Conservation (phyloP, 106 monocot genomes). For the Phalaenopsis aphrodite region DNA sequence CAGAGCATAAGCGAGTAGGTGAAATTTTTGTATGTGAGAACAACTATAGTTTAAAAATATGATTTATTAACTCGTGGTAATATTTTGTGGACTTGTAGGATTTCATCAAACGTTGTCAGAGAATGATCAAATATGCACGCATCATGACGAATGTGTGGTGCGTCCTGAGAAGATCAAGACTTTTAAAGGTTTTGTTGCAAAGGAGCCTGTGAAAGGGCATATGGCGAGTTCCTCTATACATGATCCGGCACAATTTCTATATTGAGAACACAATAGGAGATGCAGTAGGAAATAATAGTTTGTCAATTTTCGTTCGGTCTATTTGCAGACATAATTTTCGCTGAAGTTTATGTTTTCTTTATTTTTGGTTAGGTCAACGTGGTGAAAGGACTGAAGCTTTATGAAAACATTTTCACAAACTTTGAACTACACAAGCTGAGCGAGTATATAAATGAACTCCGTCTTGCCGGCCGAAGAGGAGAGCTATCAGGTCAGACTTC, state of each 20-base stretch:
- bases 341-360: not conserved
- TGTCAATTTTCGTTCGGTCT: not conserved
- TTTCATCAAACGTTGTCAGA: conserved; percentile 25
- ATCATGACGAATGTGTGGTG: conserved; percentile 51
- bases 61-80: not conserved
- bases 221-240: conserved; percentile 70
- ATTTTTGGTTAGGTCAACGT: conserved; percentile 64
- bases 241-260: conserved; percentile 27
- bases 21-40: not conserved
- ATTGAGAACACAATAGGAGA: conserved; percentile 24
- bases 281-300: conserved; percentile 32
- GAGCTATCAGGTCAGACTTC: conserved; percentile 70
- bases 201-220: conserved; percentile 89
- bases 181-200: conserved; percentile 80
- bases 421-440: conserved; percentile 61
- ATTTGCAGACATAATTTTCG: not conserved
- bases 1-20: not conserved
- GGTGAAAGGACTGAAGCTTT: conserved; percentile 90
- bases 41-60: not conserved
- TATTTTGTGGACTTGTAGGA: conserved; percentile 20
- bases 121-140: conserved; percentile 38
- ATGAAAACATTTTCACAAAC: conserved; percentile 74
- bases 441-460: conserved; percentile 74
- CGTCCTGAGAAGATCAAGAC: conserved; percentile 68
- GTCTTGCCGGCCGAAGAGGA: conserved; percentile 66